Conservation (phyloP, 2,329 filamentous ascomycete genomes). For the Domatiomyces catenatus region DNA sequence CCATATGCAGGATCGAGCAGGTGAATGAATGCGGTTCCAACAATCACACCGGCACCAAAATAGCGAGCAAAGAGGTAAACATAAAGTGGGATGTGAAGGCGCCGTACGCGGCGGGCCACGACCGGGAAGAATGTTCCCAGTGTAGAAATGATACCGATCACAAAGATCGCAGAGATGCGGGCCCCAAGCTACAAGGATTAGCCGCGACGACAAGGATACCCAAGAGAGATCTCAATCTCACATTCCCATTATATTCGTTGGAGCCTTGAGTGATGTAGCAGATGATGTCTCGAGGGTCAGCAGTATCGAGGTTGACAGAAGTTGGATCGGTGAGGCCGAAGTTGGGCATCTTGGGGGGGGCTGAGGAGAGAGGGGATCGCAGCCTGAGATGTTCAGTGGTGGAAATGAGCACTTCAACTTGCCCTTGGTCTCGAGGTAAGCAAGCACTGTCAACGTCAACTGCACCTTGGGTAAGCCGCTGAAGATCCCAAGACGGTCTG, state of each 20-base stretch:
- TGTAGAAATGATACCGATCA: slow-evolving; percentile 29
- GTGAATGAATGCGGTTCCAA: slow-evolving; percentile 35
- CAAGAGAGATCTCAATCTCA: slow-evolving; percentile 30
- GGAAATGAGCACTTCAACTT: not conserved
- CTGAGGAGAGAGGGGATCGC: not conserved
- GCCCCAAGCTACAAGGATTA: slow-evolving; percentile 28
- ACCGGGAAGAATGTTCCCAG: slow-evolving; percentile 33
- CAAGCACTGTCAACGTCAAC: not conserved
- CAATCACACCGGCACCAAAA: slow-evolving; percentile 33
- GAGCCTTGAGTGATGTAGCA: slow-evolving; percentile 33
- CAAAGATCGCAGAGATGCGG: slow-evolving; percentile 31
- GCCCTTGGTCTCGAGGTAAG: not conserved
- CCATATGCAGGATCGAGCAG: slow-evolving; percentile 31
- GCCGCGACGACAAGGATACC: slow-evolving; percentile 32
- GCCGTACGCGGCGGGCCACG: slow-evolving; percentile 26
- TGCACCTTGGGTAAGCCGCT: not conserved
- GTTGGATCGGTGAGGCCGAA: slow-evolving; percentile 21
- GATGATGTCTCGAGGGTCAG: slow-evolving; percentile 30
- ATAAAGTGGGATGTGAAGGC: slow-evolving; percentile 27
- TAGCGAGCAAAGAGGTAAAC: slow-evolving; percentile 34
- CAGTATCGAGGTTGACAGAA: slow-evolving; percentile 30
- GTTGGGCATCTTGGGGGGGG: not conserved
- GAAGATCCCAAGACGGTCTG: not conserved
- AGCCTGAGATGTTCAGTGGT: not conserved
- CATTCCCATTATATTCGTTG: slow-evolving; percentile 40